Evolutionary conservation across 768 basidiomycete species (phyloP), one percentile per base, ranked within the genome.

Genomic region (Chiua virens): DNA sequence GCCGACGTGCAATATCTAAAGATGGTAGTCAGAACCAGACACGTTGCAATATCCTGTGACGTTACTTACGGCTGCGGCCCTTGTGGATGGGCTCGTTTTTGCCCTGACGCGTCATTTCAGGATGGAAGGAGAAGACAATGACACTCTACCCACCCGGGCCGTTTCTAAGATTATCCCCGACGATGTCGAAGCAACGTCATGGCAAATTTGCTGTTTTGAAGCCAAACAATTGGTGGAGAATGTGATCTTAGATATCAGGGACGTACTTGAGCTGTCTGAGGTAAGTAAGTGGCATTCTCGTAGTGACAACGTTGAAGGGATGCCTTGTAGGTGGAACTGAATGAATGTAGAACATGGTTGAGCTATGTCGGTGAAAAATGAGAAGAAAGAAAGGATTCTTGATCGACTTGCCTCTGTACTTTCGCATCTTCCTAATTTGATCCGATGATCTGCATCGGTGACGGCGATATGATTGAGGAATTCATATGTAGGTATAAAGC

Each of bases 31-130:
- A 85, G 85, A 80, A 53, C 74, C 78, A 4, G 80, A 82, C 45
- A 68, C 82, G 40, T 63, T 82, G 47, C 74, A 69, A 42, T 82
- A 78, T 58, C 76, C 79, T 4, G 54, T 83, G 13, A 80, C 79
- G 14, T 59, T 80, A 14, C 73, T 87, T 13, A 82, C 85, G 0
- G 75, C 73, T 0, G 75, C 76, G 9, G 79, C 80, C 3, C 58
- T 87, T 2, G 60, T 79, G 8, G 75, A 80, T 3, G 73, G 76
- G 4, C 60, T 82, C 17, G 42, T 74, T 7, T 58, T 68, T 8
- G 65, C 73, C 9, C 63, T 83, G 10, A 63, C 68, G 10, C 42
- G 58, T n/a, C 65, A 72, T 22, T 73, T 75, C 49, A 69, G 71
- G 43, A 62, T 57, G 13, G 65, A 72, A 39, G 61, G 59, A 21